phyloP scores from a whole-genome alignment of 2,329 filamentous ascomycete species.

The Colletotrichum australisinense region DNA sequence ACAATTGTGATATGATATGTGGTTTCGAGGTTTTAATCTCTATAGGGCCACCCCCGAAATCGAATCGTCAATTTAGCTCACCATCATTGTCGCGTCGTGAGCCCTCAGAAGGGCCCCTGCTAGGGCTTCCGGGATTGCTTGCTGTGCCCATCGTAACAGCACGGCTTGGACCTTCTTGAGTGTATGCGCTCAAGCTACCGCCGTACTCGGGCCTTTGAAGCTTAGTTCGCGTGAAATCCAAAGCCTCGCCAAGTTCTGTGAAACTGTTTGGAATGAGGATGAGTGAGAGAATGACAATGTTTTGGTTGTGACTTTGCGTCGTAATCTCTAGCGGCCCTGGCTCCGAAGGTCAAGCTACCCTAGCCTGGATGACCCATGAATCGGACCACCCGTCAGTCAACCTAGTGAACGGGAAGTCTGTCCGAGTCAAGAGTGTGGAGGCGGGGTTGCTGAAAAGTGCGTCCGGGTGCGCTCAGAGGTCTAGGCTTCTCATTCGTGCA shows the following conservation, averaged over 20 bases:
- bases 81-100: slow-evolving; percentile 5
- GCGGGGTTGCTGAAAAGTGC: slow-evolving; percentile 1
- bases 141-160: not conserved
- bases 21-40: not conserved
- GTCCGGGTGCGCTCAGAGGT: not conserved
- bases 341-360: not conserved
- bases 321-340: slow-evolving; percentile 2
- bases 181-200: not conserved
- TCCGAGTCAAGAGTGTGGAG: slow-evolving; percentile 7
- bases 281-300: not conserved
- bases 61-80: slow-evolving; percentile 2
- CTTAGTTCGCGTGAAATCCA: not conserved
- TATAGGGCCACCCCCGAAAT: not conserved
- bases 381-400: not conserved
- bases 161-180: no score
- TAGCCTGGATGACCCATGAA: not conserved
- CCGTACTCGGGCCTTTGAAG: not conserved
- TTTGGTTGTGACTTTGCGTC: slow-evolving; percentile 2
- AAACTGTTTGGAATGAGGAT: not conserved
- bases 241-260: not conserved
- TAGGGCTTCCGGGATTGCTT: not conserved
- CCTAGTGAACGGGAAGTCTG: not conserved
- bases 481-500: not conserved
- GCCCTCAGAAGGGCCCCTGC: not conserved
- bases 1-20: not conserved